Conservation (phyloP, 2,329 filamentous ascomycete species). For the Tolypocladium album region DNA sequence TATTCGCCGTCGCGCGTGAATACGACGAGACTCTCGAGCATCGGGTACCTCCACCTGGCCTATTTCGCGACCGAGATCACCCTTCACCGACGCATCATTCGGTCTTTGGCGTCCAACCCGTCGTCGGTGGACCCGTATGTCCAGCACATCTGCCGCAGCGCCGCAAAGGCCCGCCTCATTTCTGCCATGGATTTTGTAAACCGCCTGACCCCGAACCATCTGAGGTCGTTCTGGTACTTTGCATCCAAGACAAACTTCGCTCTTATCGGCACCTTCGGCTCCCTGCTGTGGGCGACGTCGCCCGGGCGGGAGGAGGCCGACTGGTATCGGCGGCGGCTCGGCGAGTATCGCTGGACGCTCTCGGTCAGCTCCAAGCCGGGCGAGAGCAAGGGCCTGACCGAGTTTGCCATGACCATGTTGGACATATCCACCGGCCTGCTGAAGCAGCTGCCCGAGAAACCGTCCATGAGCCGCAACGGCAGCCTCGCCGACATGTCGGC, state of each 20-base stretch:
- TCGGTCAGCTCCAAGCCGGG: conserved; percentile 71
- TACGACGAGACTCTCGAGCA: conserved; percentile 42
- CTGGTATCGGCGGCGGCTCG: conserved; percentile 77
- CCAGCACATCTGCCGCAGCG: conserved; percentile 83
- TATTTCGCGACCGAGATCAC: conserved; percentile 95
- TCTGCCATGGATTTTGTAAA: conserved; percentile 98
- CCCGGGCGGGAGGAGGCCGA: conserved; percentile 81
- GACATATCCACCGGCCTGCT: conserved; percentile 61
- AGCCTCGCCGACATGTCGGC: conserved; percentile 37
- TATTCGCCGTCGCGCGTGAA: conserved; percentile 13
- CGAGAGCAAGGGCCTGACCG: conserved; percentile 45
- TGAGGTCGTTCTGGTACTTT: conserved; percentile 90
- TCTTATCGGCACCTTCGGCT: conserved; percentile 87
- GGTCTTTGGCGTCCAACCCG: conserved; percentile 48
- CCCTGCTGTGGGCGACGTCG: conserved; percentile 79
- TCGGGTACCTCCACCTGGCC: conserved; percentile 75
- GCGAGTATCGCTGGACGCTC: conserved; percentile 90
- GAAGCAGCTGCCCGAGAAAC: conserved; percentile 61
- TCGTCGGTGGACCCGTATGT: conserved; percentile 62
- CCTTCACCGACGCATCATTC: conserved; percentile 81
- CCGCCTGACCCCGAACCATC: conserved; percentile 72
- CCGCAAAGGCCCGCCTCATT: conserved; percentile 87
- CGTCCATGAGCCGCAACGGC: conserved; percentile 46
- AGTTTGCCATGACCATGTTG: conserved; percentile 68
- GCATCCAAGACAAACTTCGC: conserved; percentile 86